Percentiles rank a stretch among this genome's conserved stretches.
These are phyloP conservation scores for Eutrema yunnanense DNA, from an alignment of 345 rosid genomes.

Conservation along the genomic window DNA sequence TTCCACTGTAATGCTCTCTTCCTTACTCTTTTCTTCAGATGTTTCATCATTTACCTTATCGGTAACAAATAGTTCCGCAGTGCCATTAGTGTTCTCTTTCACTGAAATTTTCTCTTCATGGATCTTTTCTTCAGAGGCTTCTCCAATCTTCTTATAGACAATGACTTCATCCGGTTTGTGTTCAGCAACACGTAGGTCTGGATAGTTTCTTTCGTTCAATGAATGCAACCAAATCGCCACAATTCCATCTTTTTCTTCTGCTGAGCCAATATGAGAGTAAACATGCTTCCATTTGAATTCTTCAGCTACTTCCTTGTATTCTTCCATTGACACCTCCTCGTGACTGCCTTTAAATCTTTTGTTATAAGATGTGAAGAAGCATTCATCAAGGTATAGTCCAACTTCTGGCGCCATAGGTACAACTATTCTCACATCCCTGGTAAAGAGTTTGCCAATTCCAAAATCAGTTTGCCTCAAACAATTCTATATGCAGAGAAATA, in stretches of 20 bases:
- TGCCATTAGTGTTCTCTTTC: conserved; percentile 7
- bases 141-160: conserved; percentile 21
- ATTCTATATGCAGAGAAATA: background rate
- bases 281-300: conserved; percentile 77
- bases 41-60: conserved; percentile 13
- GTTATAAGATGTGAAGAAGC: conserved; percentile 76
- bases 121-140: conserved; percentile 14
- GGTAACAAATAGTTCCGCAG: background rate
- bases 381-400: conserved; percentile 92
- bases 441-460: background rate
- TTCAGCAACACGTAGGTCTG: conserved; percentile 41
- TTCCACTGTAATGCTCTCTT: background rate
- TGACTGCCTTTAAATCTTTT: conserved; percentile 77
- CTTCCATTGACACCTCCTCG: conserved; percentile 82
- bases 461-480: background rate
- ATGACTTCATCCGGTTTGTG: conserved; percentile 24
- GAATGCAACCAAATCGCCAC: conserved; percentile 96
- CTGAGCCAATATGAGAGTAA: conserved; percentile 72
- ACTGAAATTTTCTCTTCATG: conserved; percentile 2
- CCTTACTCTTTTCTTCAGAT: background rate
- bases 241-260: conserved; percentile 76
- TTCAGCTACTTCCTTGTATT: conserved; percentile 60
- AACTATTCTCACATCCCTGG: conserved; percentile 59
- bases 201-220: conserved; percentile 72
- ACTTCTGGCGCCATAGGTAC: conserved; percentile 98